Percentiles rank a stretch among this genome's conserved stretches.
These are phyloP conservation scores for Suillus plorans DNA, from an alignment of 768 basidiomycete species.

Conservation along the genomic window DNA sequence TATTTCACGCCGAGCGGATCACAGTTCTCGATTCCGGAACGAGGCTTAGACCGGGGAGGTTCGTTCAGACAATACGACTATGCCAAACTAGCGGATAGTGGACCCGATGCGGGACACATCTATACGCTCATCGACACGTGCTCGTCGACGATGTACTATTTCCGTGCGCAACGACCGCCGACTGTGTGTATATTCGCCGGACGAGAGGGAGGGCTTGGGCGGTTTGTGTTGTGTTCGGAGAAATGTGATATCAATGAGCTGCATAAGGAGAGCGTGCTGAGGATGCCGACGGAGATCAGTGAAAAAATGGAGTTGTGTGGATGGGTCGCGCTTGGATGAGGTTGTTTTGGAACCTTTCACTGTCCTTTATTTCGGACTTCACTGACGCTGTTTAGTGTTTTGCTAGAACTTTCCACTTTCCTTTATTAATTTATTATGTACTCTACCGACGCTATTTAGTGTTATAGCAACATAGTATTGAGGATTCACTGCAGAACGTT, in stretches of 20 bases:
- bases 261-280: conserved; percentile 21
- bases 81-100: conserved; percentile 5
- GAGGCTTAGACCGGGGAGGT: conserved; percentile 8
- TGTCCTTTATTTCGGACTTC: background rate
- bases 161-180: conserved; percentile 15
- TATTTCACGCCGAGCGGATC: conserved; percentile 18
- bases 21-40: conserved; percentile 7
- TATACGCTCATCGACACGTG: conserved; percentile 20
- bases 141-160: conserved; percentile 19
- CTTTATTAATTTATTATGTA: background rate
- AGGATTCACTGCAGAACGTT: background rate
- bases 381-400: background rate
- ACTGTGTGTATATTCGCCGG: conserved; percentile 22
- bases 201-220: conserved; percentile 20
- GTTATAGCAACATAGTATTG: background rate
- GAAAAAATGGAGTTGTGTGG: conserved; percentile 1
- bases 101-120: conserved; percentile 2
- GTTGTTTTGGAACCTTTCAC: background rate
- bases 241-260: conserved; percentile 14
- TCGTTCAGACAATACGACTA: conserved; percentile 5
- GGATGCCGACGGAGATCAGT: conserved; percentile 16
- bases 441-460: background rate
- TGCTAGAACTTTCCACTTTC: background rate
- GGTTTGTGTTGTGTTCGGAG: conserved; percentile 25
- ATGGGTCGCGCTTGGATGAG: background rate